Conservation (phyloP, 345 rosid species). For the Arabis hirsuta region DNA sequence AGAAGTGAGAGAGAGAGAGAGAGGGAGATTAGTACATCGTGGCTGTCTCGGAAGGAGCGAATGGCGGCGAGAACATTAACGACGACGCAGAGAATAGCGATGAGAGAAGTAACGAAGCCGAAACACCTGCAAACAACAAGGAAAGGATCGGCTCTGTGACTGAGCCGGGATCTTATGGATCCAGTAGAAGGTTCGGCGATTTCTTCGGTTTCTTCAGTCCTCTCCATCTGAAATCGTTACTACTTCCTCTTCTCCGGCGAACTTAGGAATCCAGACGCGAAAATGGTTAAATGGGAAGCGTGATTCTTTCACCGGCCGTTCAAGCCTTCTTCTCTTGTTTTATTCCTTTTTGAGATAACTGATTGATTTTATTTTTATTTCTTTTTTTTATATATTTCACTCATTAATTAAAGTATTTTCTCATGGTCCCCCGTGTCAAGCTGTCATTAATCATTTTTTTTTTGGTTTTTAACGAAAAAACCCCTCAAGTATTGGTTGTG, state of each 20-base stretch:
- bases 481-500: no score
- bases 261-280: background rate
- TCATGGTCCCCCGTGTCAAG: no score
- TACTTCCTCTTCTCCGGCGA: slow-evolving; percentile 10
- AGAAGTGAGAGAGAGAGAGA: background rate
- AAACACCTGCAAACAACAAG: slow-evolving; percentile 79
- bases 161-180: slow-evolving; percentile 36
- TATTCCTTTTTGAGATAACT: background rate
- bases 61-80: slow-evolving; percentile 90
- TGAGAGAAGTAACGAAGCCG: slow-evolving; percentile 64
- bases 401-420: no score
- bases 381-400: background rate
- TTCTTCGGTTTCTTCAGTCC: slow-evolving; percentile 36
- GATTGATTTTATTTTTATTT: background rate
- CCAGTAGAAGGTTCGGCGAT: slow-evolving; percentile 14
- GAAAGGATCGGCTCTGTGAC: slow-evolving; percentile 60
- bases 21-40: slow-evolving; percentile 56
- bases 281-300: background rate
- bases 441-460: no score
- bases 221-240: slow-evolving; percentile 33
- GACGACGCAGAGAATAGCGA: slow-evolving; percentile 74
- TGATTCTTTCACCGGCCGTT: slow-evolving; percentile 26
- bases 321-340: slow-evolving; percentile 4
- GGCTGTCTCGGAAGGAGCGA: slow-evolving; percentile 71
- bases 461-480: no score